These are phyloP conservation scores for Flueggea neowawraea DNA, from an alignment of 441 rosid species.

Conservation along the genomic window DNA sequence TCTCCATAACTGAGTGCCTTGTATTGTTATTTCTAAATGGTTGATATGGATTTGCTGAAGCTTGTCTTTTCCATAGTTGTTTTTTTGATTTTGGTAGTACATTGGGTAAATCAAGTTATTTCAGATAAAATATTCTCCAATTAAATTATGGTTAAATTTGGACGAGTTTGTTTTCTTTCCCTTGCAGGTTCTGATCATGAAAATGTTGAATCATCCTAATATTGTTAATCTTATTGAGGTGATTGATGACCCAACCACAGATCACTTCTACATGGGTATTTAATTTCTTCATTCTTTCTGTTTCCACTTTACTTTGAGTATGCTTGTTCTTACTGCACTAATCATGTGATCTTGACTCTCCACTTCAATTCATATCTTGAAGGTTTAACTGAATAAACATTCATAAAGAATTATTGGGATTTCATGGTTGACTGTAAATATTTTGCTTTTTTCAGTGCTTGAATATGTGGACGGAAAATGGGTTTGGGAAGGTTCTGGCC, in stretches of 20 bases:
- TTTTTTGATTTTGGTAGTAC: too few species aligned
- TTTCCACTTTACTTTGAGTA: neutral
- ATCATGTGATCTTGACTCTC: neutral
- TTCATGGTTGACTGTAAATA: conserved; percentile 13
- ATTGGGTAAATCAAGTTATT: too few species aligned
- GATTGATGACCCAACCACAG: conserved; percentile 91
- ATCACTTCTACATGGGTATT: conserved; percentile 98
- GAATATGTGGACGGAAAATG: conserved; percentile 92
- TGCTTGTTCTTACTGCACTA: neutral
- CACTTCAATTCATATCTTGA: neutral
- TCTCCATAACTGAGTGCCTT: too few species aligned
- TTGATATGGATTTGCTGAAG: too few species aligned
- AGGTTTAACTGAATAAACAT: neutral
- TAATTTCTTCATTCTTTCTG: conserved; percentile 16
- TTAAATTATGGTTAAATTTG: neutral
- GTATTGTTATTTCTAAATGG: too few species aligned
- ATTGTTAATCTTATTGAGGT: conserved; percentile 95
- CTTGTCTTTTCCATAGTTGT: too few species aligned
- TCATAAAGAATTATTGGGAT: neutral
- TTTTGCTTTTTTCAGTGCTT: conserved; percentile 51
- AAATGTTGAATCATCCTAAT: conserved; percentile 89
- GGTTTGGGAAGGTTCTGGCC: conserved; percentile 62
- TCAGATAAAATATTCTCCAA: neutral
- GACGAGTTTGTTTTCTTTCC: neutral
- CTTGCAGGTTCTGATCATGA: conserved; percentile 86